These are phyloP conservation scores for Melanogaster broomeanus DNA, from an alignment of 768 basidiomycete species.

Conservation along the genomic window DNA sequence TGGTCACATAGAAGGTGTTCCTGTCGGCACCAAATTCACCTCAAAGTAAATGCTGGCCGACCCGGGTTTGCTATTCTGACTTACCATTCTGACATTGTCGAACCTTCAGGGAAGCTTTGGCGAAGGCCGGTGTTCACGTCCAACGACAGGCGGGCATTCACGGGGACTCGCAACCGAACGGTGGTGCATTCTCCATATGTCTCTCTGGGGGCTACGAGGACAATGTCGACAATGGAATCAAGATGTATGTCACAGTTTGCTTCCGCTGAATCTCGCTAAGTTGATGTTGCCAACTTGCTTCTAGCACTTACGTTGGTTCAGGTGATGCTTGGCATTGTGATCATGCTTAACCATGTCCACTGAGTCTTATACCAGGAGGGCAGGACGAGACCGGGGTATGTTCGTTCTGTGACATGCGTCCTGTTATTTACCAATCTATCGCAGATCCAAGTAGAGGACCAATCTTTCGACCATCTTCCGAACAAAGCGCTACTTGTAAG, in stretches of 20 bases:
- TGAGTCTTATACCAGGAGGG: conserved; percentile 18
- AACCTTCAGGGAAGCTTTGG: conserved; percentile 19
- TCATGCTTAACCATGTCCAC: background rate
- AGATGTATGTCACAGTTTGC: conserved; percentile 31
- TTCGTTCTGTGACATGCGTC: background rate
- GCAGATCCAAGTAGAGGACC: conserved; percentile 24
- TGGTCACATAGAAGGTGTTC: conserved; percentile 32
- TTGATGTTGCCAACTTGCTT: conserved; percentile 2
- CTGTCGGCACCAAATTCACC: conserved; percentile 23
- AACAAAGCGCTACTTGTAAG: conserved; percentile 25
- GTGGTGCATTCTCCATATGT: conserved; percentile 43
- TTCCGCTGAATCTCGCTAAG: background rate
- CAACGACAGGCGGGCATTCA: conserved; percentile 40
- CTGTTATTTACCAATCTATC: background rate
- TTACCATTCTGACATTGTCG: background rate
- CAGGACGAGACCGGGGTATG: conserved; percentile 20
- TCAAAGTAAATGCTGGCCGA: conserved; percentile 11
- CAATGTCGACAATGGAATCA: conserved; percentile 38
- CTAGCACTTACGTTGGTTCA: conserved; percentile 37
- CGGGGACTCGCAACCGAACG: conserved; percentile 24
- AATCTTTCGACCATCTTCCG: conserved; percentile 19
- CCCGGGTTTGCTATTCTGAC: too few relatives aligned
- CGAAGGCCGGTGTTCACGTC: conserved; percentile 35
- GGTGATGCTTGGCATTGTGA: conserved; percentile 13
- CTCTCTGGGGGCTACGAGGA: conserved; percentile 45